Evolutionary conservation across 495 filamentous ascomycete species (phyloP).

Genomic region (Pyrenula massariospora): DNA sequence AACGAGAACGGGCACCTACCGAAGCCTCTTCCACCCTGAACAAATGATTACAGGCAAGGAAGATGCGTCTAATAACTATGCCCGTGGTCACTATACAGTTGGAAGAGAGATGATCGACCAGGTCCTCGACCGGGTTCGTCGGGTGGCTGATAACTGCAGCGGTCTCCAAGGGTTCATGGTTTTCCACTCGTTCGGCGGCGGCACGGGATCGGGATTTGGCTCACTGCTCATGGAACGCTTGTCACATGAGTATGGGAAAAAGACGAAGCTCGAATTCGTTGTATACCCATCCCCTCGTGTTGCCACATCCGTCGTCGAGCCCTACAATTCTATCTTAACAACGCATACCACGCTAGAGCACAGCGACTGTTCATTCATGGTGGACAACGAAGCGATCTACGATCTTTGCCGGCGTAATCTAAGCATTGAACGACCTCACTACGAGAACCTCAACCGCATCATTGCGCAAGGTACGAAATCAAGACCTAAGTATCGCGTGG

Average conservation of each 20-base stretch:
- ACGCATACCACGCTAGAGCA: conserved; percentile 99
- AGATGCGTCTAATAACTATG: conserved; percentile 99
- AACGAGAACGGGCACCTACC: conserved; percentile 95
- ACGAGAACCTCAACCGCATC: conserved; percentile 95
- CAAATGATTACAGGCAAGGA: conserved; percentile 99
- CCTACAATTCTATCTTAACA: conserved; percentile 97
- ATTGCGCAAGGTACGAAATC: conserved; percentile 72
- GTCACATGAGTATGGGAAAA: conserved; percentile 97
- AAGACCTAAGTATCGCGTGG: conserved; percentile 3
- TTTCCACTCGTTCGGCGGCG: conserved; percentile 99
- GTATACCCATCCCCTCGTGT: conserved; percentile 97
- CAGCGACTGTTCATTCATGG: conserved; percentile 99
- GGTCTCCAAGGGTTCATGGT: conserved; percentile 98
- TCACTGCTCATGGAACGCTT: conserved; percentile 92
- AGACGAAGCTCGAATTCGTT: conserved; percentile 98
- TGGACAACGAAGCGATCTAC: conserved; percentile 99
- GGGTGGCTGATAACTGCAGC: conserved; percentile 90
- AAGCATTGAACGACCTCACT: conserved; percentile 90
- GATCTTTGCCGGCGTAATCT: conserved; percentile 98
- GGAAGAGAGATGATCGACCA: conserved; percentile 98
- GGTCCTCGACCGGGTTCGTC: conserved; percentile 92
- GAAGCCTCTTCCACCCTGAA: conserved; percentile 93
- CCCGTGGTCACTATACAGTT: conserved; percentile 96
- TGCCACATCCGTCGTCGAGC: conserved; percentile 94
- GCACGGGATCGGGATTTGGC: conserved; percentile 97